These are phyloP conservation scores for Penicillium pancosmium DNA, from an alignment of 495 filamentous ascomycete species.

Conservation along the genomic window DNA sequence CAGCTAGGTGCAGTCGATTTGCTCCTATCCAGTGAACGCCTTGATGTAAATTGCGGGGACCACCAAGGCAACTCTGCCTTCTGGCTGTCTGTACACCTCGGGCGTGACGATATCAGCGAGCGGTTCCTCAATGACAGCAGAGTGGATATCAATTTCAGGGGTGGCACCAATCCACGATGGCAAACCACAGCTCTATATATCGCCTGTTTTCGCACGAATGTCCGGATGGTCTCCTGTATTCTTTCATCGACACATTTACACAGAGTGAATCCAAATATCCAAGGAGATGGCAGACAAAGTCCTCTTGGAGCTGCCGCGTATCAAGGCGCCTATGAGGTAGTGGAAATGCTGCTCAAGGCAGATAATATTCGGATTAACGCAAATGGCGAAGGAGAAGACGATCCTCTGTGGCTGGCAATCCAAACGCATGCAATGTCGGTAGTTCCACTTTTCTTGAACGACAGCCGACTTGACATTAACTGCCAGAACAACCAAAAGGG, in stretches of 20 bases:
- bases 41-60: slow-evolving; percentile 5
- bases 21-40: neutral
- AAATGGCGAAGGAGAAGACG: slow-evolving; percentile 9
- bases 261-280: slow-evolving; percentile 8
- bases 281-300: slow-evolving; percentile 5
- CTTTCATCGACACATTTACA: slow-evolving; percentile 8
- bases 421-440: slow-evolving; percentile 11
- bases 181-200: slow-evolving; percentile 1
- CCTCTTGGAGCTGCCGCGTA: slow-evolving; percentile 8
- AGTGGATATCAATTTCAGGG: slow-evolving; percentile 7
- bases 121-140: slow-evolving; percentile 7
- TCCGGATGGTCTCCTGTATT: slow-evolving; percentile 7
- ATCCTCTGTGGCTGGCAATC: slow-evolving; percentile 12
- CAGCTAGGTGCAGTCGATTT: slow-evolving; percentile 5
- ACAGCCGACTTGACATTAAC: slow-evolving; percentile 13
- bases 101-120: slow-evolving; percentile 8
- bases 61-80: slow-evolving; percentile 4
- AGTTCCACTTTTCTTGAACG: slow-evolving; percentile 7
- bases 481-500: slow-evolving; percentile 12
- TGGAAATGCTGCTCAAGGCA: slow-evolving; percentile 5
- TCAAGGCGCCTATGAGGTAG: slow-evolving; percentile 6
- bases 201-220: slow-evolving; percentile 2
- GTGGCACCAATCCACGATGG: slow-evolving; percentile 1
- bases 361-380: slow-evolving; percentile 11
- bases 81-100: slow-evolving; percentile 5